phyloP scores from a whole-genome alignment of 2,329 filamentous ascomycete genomes.

The Tricladium varicosporioides region DNA sequence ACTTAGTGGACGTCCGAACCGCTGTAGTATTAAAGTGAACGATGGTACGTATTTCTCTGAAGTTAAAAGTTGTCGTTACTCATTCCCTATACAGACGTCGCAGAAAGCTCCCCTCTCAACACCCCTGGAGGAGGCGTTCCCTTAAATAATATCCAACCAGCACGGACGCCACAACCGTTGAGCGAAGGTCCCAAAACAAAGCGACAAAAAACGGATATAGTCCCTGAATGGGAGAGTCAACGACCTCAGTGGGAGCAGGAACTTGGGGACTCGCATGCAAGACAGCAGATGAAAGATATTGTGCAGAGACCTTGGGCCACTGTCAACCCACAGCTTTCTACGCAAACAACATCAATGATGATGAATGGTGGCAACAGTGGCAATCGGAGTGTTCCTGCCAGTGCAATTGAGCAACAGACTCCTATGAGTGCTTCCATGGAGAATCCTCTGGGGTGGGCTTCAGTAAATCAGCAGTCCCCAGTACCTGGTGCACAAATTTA shows the following conservation, averaged over 20 bases:
- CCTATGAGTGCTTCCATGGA: not conserved
- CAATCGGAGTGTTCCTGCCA: not conserved
- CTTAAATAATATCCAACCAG: conserved; percentile 9
- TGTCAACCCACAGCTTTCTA: conserved; percentile 21
- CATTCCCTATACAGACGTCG: conserved; percentile 5
- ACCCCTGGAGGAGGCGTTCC: conserved; percentile 11
- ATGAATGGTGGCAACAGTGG: conserved; percentile 18
- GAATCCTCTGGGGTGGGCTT: conserved; percentile 23
- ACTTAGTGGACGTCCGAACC: conserved; percentile 32
- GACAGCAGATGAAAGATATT: conserved; percentile 25
- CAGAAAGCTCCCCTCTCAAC: conserved; percentile 18
- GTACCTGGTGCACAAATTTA: conserved; percentile 21
- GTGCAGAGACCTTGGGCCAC: conserved; percentile 27
- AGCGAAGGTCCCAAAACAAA: conserved; percentile 21
- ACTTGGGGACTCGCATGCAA: conserved; percentile 22
- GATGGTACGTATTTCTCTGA: conserved; percentile 26
- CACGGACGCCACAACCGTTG: not conserved
- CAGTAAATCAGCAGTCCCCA: conserved; percentile 21
- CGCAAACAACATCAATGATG: conserved; percentile 5
- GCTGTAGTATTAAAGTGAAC: conserved; percentile 33
- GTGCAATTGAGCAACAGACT: conserved; percentile 13
- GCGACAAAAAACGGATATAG: conserved; percentile 20
- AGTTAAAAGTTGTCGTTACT: not conserved
- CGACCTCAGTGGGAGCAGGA: conserved; percentile 31
- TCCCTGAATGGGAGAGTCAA: conserved; percentile 29